Conservation (phyloP, 2,329 filamentous ascomycete species). For the Fusarium sp. region DNA sequence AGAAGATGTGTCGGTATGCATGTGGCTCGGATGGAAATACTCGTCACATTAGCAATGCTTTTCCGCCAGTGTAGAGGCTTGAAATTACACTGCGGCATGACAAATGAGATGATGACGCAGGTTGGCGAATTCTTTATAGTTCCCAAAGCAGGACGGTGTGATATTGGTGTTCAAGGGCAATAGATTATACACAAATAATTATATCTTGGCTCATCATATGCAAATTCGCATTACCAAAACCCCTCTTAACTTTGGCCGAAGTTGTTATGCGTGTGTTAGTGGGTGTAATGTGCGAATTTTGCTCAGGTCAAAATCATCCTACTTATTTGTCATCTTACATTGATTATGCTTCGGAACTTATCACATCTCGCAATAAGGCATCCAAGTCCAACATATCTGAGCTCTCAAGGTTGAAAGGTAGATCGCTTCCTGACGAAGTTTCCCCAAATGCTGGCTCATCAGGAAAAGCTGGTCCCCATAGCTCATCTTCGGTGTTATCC, state of each 20-base stretch:
- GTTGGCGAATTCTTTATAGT: slow-evolving; percentile 1
- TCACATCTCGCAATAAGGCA: not conserved
- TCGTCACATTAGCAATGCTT: not conserved
- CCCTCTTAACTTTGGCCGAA: not conserved
- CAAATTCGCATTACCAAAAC: too few relatives aligned
- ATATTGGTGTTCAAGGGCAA: fast-evolving
- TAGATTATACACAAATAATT: not conserved
- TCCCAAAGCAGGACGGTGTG: not conserved
- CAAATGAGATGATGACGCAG: not conserved
- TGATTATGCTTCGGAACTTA: not conserved
- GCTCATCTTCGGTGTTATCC: too few relatives aligned
- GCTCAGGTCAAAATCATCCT: fast-evolving
- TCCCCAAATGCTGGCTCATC: not conserved
- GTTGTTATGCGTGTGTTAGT: not conserved
- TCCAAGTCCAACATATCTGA: not conserved
- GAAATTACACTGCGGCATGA: not conserved
- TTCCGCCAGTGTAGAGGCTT: not conserved
- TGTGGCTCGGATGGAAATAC: slow-evolving; percentile 10
- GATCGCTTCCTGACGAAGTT: fast-evolving
- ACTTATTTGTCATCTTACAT: fast-evolving
- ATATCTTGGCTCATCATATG: not conserved
- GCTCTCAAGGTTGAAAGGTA: not conserved
- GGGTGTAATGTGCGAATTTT: not conserved
- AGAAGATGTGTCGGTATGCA: slow-evolving; percentile 12
- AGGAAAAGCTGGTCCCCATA: not conserved